These are phyloP conservation scores for Myxozyma neglecta DNA, from an alignment of 805 yeast species.

Conservation along the genomic window DNA sequence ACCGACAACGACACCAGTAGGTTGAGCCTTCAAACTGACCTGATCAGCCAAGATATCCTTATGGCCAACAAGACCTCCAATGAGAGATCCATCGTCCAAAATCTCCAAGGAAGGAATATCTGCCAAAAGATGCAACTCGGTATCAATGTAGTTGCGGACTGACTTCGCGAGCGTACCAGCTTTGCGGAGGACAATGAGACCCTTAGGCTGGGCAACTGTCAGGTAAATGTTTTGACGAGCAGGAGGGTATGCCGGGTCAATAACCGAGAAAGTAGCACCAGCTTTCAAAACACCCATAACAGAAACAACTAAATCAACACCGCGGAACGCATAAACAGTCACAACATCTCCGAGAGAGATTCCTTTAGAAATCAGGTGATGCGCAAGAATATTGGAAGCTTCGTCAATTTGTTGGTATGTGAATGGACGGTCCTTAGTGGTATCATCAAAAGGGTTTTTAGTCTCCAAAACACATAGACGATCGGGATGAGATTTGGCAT, in stretches of 20 bases:
- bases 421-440: conserved; percentile 64
- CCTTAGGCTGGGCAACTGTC: conserved; percentile 90
- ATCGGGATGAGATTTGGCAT: conserved; percentile 82
- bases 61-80: conserved; percentile 48
- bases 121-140: conserved; percentile 71
- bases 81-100: conserved; percentile 68
- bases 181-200: conserved; percentile 82
- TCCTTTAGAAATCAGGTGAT: conserved; percentile 77
- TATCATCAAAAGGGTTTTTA: conserved; percentile 57
- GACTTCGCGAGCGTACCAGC: conserved; percentile 80
- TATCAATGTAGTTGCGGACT: conserved; percentile 73
- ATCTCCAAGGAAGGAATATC: conserved; percentile 76
- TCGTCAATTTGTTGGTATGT: conserved; percentile 85
- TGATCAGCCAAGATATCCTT: conserved; percentile 55
- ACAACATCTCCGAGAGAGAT: conserved; percentile 90
- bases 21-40: conserved; percentile 47
- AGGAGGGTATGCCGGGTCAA: conserved; percentile 99
- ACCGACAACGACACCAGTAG: conserved; percentile 90
- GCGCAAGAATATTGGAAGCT: conserved; percentile 91
- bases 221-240: conserved; percentile 93
- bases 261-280: conserved; percentile 97
- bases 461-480: conserved; percentile 93
- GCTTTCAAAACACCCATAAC: conserved; percentile 98
- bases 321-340: conserved; percentile 96
- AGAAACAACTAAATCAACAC: conserved; percentile 94